These are phyloP conservation scores for Daldinia concentrica DNA, from an alignment of 495 filamentous ascomycete species.

Conservation along the genomic window DNA sequence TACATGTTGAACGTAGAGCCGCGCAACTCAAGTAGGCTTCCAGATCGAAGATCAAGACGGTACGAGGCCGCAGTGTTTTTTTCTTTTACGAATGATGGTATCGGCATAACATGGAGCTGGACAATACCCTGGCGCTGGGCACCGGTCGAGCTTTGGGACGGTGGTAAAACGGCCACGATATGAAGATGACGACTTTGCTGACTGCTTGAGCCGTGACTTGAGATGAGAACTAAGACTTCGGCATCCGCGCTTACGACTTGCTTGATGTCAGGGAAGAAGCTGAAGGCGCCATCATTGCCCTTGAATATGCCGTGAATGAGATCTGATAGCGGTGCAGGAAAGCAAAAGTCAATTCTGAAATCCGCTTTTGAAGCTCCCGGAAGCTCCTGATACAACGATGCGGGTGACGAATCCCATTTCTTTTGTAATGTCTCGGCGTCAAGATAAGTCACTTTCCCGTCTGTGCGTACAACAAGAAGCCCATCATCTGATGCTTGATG, in stretches of 20 bases:
- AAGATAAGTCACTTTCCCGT: slow-evolving; percentile 53
- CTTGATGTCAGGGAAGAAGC: slow-evolving; percentile 48
- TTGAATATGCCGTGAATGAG: slow-evolving; percentile 56
- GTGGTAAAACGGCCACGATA: slow-evolving; percentile 52
- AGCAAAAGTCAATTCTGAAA: slow-evolving; percentile 54
- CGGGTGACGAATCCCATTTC: slow-evolving; percentile 51
- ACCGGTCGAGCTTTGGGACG: slow-evolving; percentile 37
- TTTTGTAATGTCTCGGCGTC: slow-evolving; percentile 53
- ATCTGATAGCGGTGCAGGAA: slow-evolving; percentile 49
- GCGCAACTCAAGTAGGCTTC: slow-evolving; percentile 62
- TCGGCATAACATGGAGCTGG: slow-evolving; percentile 43
- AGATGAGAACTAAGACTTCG: slow-evolving; percentile 59
- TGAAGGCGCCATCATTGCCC: slow-evolving; percentile 50
- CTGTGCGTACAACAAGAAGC: slow-evolving; percentile 50
- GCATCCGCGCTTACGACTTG: slow-evolving; percentile 46
- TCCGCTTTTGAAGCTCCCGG: slow-evolving; percentile 34
- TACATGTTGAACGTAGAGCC: slow-evolving; percentile 58
- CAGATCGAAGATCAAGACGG: slow-evolving; percentile 65
- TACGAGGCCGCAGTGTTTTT: slow-evolving; percentile 42
- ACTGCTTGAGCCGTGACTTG: slow-evolving; percentile 27
- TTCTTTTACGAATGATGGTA: slow-evolving; percentile 12
- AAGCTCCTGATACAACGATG: slow-evolving; percentile 51
- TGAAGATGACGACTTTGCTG: slow-evolving; percentile 53
- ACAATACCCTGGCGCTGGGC: slow-evolving; percentile 36
- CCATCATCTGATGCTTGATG: slow-evolving; percentile 24